These are phyloP conservation scores for Scheffersomyces amazonensis DNA, from an alignment of 805 yeast species.

Conservation along the genomic window DNA sequence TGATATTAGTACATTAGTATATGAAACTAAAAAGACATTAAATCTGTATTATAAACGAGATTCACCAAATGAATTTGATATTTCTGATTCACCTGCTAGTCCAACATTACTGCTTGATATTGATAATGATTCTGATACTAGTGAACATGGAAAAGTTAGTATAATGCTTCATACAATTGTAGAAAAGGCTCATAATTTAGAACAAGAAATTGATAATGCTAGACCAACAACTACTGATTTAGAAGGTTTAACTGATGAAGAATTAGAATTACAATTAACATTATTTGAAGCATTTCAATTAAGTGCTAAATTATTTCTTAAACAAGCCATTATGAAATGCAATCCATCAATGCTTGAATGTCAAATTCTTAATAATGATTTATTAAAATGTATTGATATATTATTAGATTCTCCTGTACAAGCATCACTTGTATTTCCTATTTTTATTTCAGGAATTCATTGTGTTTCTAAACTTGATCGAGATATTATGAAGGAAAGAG, in stretches of 20 bases:
- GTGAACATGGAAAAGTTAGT: slow-evolving; percentile 20
- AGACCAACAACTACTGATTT: slow-evolving; percentile 54
- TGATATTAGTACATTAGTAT: slow-evolving; percentile 60
- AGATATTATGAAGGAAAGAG: slow-evolving; percentile 46
- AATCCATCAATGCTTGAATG: slow-evolving; percentile 65
- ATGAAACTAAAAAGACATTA: slow-evolving; percentile 40
- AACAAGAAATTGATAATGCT: slow-evolving; percentile 45
- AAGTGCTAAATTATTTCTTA: slow-evolving; percentile 63
- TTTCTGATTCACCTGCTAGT: slow-evolving; percentile 12
- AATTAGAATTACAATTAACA: slow-evolving; percentile 64
- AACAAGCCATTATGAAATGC: slow-evolving; percentile 59
- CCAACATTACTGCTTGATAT: slow-evolving; percentile 8
- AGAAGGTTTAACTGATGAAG: slow-evolving; percentile 37
- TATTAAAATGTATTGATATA: slow-evolving; percentile 55
- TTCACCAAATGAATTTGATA: slow-evolving; percentile 6
- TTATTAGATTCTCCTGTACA: slow-evolving; percentile 67
- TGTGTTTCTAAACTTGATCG: slow-evolving; percentile 55
- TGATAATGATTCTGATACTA: slow-evolving; percentile 18
- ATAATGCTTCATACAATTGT: slow-evolving; percentile 22
- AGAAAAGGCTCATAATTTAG: slow-evolving; percentile 38
- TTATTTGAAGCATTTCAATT: slow-evolving; percentile 70
- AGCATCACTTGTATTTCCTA: slow-evolving; percentile 70
- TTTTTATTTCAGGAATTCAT: slow-evolving; percentile 75
- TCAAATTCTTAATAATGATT: slow-evolving; percentile 53
- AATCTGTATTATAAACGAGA: slow-evolving; percentile 8